phyloP scores from a whole-genome alignment of 352 stramenopile species.

The Globisporangium cylindrosporum region DNA sequence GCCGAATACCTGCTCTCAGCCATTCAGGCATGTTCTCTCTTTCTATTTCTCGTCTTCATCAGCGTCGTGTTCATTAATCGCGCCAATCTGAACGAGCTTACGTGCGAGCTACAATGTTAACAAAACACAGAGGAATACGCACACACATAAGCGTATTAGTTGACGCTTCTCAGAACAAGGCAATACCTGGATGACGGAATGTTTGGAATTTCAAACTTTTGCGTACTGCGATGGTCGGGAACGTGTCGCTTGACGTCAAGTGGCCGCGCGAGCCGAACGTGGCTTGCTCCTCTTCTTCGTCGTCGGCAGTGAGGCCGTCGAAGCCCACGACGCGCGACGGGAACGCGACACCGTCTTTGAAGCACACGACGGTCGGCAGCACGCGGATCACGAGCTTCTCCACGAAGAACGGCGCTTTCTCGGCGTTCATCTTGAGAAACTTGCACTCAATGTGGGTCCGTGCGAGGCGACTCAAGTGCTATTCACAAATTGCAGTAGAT shows the following conservation, averaged over 20 bases:
- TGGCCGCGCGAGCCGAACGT: constrained; percentile 41
- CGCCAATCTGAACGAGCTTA: constrained; percentile 59
- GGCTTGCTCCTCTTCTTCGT: constrained; percentile 45
- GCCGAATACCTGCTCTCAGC: neutral
- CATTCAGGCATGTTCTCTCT: neutral
- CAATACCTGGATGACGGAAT: neutral
- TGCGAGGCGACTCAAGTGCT: constrained; percentile 62
- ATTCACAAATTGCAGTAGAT: neutral
- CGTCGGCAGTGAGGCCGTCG: constrained; percentile 87
- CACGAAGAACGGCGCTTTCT: constrained; percentile 95
- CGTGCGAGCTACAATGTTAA: constrained; percentile 42
- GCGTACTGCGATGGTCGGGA: constrained; percentile 58
- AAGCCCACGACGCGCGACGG: constrained; percentile 90
- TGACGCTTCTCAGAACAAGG: neutral
- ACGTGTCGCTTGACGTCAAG: constrained; percentile 49
- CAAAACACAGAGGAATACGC: neutral
- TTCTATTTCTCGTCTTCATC: constrained; percentile 30
- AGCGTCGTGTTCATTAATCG: constrained; percentile 40
- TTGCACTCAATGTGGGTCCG: constrained; percentile 89
- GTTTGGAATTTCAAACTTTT: neutral
- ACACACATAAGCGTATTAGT: neutral
- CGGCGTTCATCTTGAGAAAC: constrained; percentile 93
- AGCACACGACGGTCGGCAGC: constrained; percentile 92
- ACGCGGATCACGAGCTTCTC: constrained; percentile 92
- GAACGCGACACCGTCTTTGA: constrained; percentile 90